Evolutionary conservation across 2,329 filamentous ascomycete species (phyloP).

Genomic region (Paraphaeosphaeria sporulosa): DNA sequence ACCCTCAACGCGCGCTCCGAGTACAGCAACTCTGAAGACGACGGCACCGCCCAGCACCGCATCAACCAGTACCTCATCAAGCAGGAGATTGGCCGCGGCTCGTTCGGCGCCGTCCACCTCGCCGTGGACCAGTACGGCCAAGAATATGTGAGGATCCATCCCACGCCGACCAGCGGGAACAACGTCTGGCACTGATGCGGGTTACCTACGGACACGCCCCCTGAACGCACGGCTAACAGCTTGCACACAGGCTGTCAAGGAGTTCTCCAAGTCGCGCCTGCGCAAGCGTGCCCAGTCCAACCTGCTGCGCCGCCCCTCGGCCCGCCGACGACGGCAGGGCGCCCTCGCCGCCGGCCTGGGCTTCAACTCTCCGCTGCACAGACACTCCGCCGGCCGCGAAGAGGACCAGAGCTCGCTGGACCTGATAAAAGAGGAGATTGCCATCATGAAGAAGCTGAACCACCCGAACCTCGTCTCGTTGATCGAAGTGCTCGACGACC

Average conservation of each 20-base stretch:
- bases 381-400: conserved; percentile 58
- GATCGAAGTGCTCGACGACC: conserved; percentile 94
- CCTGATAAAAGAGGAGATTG: conserved; percentile 93
- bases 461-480: conserved; percentile 93
- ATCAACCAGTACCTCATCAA: conserved; percentile 96
- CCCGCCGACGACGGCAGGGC: conserved; percentile 61
- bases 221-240: conserved; percentile 38
- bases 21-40: conserved; percentile 83
- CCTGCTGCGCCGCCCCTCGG: conserved; percentile 73
- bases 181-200: conserved; percentile 26
- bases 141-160: conserved; percentile 78
- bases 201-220: conserved; percentile 28
- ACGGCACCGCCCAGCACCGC: conserved; percentile 80
- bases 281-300: conserved; percentile 91
- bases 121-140: conserved; percentile 88
- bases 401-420: conserved; percentile 76
- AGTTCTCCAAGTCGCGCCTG: conserved; percentile 92
- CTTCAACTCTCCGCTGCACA: conserved; percentile 70
- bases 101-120: conserved; percentile 91
- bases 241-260: conserved; percentile 80
- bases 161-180: conserved; percentile 16
- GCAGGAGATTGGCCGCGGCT: conserved; percentile 95
- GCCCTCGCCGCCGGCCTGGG: conserved; percentile 59
- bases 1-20: conserved; percentile 89
- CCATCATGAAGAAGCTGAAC: conserved; percentile 98